These are phyloP conservation scores for Leccinum pallidistipes DNA, from an alignment of 1,284 basidiomycete genomes.

Conservation along the genomic window DNA sequence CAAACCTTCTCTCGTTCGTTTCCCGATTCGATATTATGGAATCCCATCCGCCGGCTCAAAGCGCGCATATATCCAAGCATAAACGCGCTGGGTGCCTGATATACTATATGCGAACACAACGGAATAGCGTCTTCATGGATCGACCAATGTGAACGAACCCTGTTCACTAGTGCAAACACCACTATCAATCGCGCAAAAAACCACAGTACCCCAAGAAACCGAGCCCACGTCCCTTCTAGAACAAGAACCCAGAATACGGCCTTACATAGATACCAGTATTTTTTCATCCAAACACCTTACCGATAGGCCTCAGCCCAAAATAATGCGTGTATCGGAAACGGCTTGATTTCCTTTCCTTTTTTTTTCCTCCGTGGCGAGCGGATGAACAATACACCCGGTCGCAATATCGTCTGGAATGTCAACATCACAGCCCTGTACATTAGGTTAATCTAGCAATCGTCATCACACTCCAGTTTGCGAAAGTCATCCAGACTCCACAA, in stretches of 20 bases:
- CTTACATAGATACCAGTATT: not conserved
- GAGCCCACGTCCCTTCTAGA: not conserved
- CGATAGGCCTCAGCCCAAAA: slow-evolving; percentile 13
- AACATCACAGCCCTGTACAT: not conserved
- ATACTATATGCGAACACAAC: not conserved
- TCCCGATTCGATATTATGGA: not conserved
- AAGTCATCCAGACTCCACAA: not conserved
- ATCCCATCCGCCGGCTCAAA: not conserved
- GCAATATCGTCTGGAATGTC: not conserved
- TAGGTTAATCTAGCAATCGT: not conserved
- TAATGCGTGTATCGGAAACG: slow-evolving; percentile 2
- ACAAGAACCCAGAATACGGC: not conserved
- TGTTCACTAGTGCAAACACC: not conserved
- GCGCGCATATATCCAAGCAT: not conserved
- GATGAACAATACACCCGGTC: not conserved
- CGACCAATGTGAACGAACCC: not conserved
- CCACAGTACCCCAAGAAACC: not conserved
- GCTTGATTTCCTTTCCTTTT: not conserved
- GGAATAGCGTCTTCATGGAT: not conserved
- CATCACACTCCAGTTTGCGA: not conserved
- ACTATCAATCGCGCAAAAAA: not conserved
- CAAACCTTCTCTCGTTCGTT: not conserved
- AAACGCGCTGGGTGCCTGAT: not conserved
- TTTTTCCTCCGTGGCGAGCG: slow-evolving; percentile 14
- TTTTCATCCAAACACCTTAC: not conserved